A percentile compares a stretch with the other conserved stretches of the same genome.
phyloP scores from a whole-genome alignment of 192 early-diverging fungal genomes.

The Backusella sp. region DNA sequence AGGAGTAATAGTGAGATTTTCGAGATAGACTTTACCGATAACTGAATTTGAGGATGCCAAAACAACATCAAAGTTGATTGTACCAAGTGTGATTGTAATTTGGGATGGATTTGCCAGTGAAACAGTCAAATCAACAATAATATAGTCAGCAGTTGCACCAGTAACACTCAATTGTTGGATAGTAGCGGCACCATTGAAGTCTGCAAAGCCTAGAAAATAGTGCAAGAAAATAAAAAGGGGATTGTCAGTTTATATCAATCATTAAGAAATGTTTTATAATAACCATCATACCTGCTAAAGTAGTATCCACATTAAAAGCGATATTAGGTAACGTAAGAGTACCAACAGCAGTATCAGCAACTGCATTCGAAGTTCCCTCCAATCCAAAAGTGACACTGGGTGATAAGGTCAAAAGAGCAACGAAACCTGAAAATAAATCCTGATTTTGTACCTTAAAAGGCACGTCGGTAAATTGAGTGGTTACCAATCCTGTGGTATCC shows the following conservation, averaged over 20 bases:
- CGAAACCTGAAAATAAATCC: conserved; percentile 28
- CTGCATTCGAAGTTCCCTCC: conserved; percentile 25
- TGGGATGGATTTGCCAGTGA: conserved; percentile 47
- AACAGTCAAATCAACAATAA: not conserved
- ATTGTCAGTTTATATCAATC: not conserved
- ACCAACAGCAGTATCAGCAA: conserved; percentile 37
- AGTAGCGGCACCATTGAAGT: conserved; percentile 21
- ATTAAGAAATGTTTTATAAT: not conserved
- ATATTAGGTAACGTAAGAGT: conserved; percentile 39
- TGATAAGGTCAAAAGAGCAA: conserved; percentile 26
- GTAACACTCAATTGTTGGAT: not conserved
- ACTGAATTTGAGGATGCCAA: conserved; percentile 15
- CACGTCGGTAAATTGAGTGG: conserved; percentile 24
- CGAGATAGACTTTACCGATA: conserved; percentile 46
- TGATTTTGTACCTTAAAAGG: conserved; percentile 24
- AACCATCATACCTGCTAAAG: conserved; percentile 24
- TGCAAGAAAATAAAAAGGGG: conserved; percentile 20
- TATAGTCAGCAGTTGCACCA: not conserved
- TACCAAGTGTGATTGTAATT: conserved; percentile 49
- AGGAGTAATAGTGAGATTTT: conserved; percentile 45
- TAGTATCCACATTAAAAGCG: conserved; percentile 36
- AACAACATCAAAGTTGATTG: conserved; percentile 40
- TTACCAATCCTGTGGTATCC: conserved; percentile 11
- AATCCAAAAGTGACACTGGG: conserved; percentile 24
- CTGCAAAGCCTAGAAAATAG: conserved; percentile 34